A percentile compares a stretch with the other conserved stretches of the same genome.
Conservation (phyloP, 2,329 filamentous ascomycete species). For the Botrytis deweyae region DNA sequence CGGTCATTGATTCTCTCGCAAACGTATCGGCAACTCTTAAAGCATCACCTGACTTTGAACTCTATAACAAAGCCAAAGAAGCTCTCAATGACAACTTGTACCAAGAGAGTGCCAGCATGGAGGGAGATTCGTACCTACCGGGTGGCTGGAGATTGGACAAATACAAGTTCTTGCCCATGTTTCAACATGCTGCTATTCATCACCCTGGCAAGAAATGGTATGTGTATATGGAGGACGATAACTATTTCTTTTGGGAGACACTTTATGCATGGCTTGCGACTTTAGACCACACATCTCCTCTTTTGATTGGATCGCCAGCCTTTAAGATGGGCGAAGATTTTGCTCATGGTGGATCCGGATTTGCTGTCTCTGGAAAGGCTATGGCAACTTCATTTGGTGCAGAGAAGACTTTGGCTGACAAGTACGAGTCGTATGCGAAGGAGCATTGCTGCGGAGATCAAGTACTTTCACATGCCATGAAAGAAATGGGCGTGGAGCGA, state of each 20-base stretch:
- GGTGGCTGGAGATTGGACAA: constrained; percentile 56
- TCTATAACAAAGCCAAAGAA: constrained; percentile 22
- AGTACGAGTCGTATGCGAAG: constrained; percentile 18
- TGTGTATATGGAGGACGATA: constrained; percentile 58
- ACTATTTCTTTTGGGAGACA: constrained; percentile 56
- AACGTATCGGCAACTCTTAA: constrained; percentile 25
- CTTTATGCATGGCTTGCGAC: constrained; percentile 49
- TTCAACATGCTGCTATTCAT: constrained; percentile 52
- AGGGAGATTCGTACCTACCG: constrained; percentile 25
- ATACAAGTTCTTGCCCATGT: constrained; percentile 62
- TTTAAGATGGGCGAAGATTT: constrained; percentile 47
- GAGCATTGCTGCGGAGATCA: constrained; percentile 27
- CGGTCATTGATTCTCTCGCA: constrained; percentile 24
- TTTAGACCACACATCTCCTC: constrained; percentile 45
- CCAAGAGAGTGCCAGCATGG: constrained; percentile 24
- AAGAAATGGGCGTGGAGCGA: constrained; percentile 21
- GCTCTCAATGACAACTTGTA: constrained; percentile 23
- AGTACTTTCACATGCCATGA: constrained; percentile 23
- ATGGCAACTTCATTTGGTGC: constrained; percentile 40
- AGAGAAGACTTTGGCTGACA: constrained; percentile 15
- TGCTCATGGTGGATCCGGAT: constrained; percentile 57
- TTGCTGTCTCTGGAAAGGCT: constrained; percentile 51
- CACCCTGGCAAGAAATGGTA: constrained; percentile 58
- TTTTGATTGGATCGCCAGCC: constrained; percentile 50
- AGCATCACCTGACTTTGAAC: constrained; percentile 24